Evolutionary conservation across 148 eudicot genomes (phyloP).

Genomic region (Simmondsia chinensis): DNA sequence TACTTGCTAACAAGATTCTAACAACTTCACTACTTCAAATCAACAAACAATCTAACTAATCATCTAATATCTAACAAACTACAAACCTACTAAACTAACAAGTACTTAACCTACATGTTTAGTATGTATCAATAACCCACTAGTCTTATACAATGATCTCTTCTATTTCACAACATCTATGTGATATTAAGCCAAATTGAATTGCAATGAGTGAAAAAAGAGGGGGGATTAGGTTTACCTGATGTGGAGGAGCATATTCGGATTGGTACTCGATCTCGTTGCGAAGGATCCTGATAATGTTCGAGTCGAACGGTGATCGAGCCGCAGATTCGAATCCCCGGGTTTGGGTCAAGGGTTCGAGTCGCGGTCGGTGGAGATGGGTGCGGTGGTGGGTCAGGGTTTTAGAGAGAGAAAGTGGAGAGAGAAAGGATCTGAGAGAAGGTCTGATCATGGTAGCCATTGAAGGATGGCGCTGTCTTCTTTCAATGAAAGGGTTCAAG

Average conservation of each 20-base stretch:
- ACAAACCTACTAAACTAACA: no score
- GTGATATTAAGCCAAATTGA: neutral
- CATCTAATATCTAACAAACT: no score
- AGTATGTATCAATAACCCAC: no score
- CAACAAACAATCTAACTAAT: no score
- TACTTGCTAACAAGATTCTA: no score
- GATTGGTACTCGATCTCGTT: slow-evolving; percentile 28
- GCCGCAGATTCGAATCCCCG: slow-evolving; percentile 12
- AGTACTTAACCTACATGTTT: no score
- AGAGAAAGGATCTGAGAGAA: slow-evolving; percentile 13
- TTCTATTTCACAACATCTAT: neutral
- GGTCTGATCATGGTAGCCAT: slow-evolving; percentile 25
- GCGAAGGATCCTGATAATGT: slow-evolving; percentile 32
- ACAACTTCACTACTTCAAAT: no score
- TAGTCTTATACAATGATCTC: no score
- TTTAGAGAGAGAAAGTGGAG: slow-evolving; percentile 8
- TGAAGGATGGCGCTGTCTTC: no score
- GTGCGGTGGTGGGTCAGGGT: neutral
- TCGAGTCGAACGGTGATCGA: slow-evolving; percentile 31
- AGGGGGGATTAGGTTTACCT: slow-evolving; percentile 6
- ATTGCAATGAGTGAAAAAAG: neutral
- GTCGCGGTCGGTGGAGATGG: neutral
- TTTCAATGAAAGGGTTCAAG: no score
- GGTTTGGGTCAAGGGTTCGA: slow-evolving; percentile 2
- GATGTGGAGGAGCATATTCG: slow-evolving; percentile 29